Evolutionary conservation across 73 alveolate genomes (phyloP), one percentile per base, ranked within the genome.

Genomic region (Durusdinium trenchii): DNA sequence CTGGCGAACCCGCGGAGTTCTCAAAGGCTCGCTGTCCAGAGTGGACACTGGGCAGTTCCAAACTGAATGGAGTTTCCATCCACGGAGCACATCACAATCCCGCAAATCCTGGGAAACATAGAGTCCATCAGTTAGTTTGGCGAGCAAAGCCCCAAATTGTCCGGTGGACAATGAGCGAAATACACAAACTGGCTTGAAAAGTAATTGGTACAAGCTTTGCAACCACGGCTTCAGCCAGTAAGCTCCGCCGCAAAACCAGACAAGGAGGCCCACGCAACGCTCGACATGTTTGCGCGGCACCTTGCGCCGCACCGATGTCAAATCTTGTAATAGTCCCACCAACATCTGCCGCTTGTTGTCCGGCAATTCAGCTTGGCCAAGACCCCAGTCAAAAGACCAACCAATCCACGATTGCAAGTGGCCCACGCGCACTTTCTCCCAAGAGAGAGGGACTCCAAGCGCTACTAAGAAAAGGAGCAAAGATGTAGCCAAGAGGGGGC

Each of bases 401-500:
- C 94, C 94, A 51, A 83, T 51, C 94, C 75, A 83, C 2, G 50
- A 47, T 75, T 48, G 48, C 75, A 40, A 35, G 67, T 48, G 69
- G 9, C 94, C 94, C n/a, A 83, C 3, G 36, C n/a, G 52, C 94
- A 83, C 16, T 75, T 83, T 83, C 47, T 75, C 40, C 94, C 94
- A 83, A 40, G 75, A 47, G 75, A 83, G 0, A 10, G 94, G 94
- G 32, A 83, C 76, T 12, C 94, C 94, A 30, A 83, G 18, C 3
- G 75, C 94, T 6, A 46, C 28, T 3, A 51, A 40, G 50, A 83
- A 83, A 71, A 83, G 26, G 20, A 83, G 47, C 35, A 52, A 35
- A 3, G n/a, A 26, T 32, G 42, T 47, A 28, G 75, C 76, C 73
- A 83, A 45, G 6, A 83, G 73, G 40, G 94, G 76, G 14, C 40